Evolutionary conservation across 768 basidiomycete species (phyloP).

Genomic region (Pluteus cervinus): DNA sequence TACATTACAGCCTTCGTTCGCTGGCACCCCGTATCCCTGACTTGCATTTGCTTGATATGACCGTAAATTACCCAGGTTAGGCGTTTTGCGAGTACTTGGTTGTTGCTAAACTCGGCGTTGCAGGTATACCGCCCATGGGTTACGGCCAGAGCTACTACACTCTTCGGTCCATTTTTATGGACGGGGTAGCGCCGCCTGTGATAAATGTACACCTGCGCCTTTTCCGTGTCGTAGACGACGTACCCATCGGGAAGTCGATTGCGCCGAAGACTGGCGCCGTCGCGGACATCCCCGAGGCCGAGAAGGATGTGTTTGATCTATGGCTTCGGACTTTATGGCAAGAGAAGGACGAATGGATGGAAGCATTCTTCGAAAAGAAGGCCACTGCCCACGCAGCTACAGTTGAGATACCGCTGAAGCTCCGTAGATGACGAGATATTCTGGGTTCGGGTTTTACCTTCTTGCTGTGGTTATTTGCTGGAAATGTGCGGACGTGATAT

Average conservation of each 20-base stretch:
- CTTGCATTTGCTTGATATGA: slow-evolving; percentile 84
- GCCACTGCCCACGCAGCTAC: slow-evolving; percentile 14
- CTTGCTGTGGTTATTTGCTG: slow-evolving; percentile 48
- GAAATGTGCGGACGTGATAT: no score
- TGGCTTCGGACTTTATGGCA: slow-evolving; percentile 84
- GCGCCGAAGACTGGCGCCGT: slow-evolving; percentile 24
- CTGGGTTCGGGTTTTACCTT: slow-evolving; percentile 70
- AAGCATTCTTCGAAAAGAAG: slow-evolving; percentile 35
- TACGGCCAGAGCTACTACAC: slow-evolving; percentile 91
- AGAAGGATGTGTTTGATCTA: slow-evolving; percentile 63
- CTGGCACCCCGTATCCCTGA: slow-evolving; percentile 72
- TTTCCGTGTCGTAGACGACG: slow-evolving; percentile 58
- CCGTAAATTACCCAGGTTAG: slow-evolving; percentile 85
- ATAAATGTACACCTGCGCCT: slow-evolving; percentile 85
- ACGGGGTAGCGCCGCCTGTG: slow-evolving; percentile 73
- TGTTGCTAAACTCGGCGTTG: slow-evolving; percentile 3
- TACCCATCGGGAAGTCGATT: slow-evolving; percentile 65
- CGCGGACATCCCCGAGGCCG: slow-evolving; percentile 48
- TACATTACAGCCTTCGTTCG: slow-evolving; percentile 79
- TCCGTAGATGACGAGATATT: slow-evolving; percentile 50
- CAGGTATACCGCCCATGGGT: slow-evolving; percentile 70
- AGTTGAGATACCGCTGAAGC: slow-evolving; percentile 53
- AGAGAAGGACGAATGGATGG: slow-evolving; percentile 67
- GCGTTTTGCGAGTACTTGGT: neutral
- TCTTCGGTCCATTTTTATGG: slow-evolving; percentile 80